Evolutionary conservation across 208 protist genomes (phyloP).

Genomic region (Trypanosoma congolense): DNA sequence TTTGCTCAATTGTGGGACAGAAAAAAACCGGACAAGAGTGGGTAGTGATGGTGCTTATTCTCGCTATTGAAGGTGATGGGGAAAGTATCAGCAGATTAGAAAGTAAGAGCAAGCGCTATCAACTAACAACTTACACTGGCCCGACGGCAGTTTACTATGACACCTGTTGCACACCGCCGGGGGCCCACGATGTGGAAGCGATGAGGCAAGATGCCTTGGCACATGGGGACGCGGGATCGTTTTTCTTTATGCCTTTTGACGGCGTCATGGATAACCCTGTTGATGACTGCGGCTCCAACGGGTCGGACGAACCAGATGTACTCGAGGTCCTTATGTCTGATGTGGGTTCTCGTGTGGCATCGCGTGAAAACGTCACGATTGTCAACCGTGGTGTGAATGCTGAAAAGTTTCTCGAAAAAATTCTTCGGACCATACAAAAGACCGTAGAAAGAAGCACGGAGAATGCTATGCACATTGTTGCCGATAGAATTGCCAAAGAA

Average conservation of each 20-base stretch:
- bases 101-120: constrained; percentile 17
- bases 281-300: constrained; percentile 17
- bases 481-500: constrained; percentile 85
- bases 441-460: constrained; percentile 58
- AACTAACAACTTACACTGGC: constrained; percentile 8
- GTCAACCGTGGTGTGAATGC: constrained; percentile 67
- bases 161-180: constrained; percentile 8
- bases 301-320: constrained; percentile 11
- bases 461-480: constrained; percentile 87
- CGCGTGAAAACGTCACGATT: constrained; percentile 79
- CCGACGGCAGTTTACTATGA: constrained; percentile 24
- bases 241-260: constrained; percentile 71
- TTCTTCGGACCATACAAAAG: constrained; percentile 56
- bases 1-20: neutral
- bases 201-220: constrained; percentile 1
- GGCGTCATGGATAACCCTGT: constrained; percentile 39
- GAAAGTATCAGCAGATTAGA: constrained; percentile 4
- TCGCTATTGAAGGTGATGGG: constrained; percentile 9
- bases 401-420: constrained; percentile 50
- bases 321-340: constrained; percentile 56
- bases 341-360: constrained; percentile 46
- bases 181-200: constrained; percentile 8
- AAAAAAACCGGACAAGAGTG: neutral
- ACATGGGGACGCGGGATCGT: constrained; percentile 18
- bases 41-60: constrained; percentile 23